These are phyloP conservation scores for Ceratobasidium sp. DNA, from an alignment of 1,284 basidiomycete species.

Conservation along the genomic window DNA sequence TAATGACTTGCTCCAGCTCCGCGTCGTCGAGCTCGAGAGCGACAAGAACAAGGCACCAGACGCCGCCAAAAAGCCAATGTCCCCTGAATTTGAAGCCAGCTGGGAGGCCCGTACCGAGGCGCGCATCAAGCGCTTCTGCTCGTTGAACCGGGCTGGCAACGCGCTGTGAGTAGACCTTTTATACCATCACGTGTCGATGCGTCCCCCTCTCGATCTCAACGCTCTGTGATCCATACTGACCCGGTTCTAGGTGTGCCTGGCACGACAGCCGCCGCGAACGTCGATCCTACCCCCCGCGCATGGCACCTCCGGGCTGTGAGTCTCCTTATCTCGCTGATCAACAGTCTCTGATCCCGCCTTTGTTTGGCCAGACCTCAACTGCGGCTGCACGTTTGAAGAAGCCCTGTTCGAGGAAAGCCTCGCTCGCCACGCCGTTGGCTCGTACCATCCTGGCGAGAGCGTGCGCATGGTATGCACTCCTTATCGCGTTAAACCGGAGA, in stretches of 20 bases:
- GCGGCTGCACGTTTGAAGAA: conserved; percentile 82
- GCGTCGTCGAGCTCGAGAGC: conserved; percentile 63
- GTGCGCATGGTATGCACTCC: conserved; percentile 74
- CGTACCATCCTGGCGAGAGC: conserved; percentile 82
- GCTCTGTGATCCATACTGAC: not conserved
- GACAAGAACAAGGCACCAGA: conserved; percentile 52
- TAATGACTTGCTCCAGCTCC: conserved; percentile 62
- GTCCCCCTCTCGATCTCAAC: not conserved
- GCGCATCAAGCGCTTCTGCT: conserved; percentile 77
- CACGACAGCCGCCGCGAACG: conserved; percentile 86
- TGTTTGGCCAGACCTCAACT: conserved; percentile 67
- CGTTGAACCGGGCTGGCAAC: conserved; percentile 84
- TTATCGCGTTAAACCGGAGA: not conserved
- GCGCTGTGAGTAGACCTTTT: conserved; percentile 64
- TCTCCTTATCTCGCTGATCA: not conserved
- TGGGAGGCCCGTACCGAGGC: conserved; percentile 79
- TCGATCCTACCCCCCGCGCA: conserved; percentile 78
- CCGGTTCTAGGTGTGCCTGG: conserved; percentile 68
- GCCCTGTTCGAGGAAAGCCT: conserved; percentile 87
- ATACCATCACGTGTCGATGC: conserved; percentile 28
- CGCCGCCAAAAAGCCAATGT: conserved; percentile 47
- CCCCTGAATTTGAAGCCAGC: conserved; percentile 66
- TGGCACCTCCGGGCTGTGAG: conserved; percentile 72
- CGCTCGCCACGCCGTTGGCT: conserved; percentile 78
- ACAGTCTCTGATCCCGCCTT: conserved; percentile 17